A percentile compares a stretch with the other conserved stretches of the same genome.
Conservation (phyloP, 2,329 filamentous ascomycete species). For the Cercospora berteroae region DNA sequence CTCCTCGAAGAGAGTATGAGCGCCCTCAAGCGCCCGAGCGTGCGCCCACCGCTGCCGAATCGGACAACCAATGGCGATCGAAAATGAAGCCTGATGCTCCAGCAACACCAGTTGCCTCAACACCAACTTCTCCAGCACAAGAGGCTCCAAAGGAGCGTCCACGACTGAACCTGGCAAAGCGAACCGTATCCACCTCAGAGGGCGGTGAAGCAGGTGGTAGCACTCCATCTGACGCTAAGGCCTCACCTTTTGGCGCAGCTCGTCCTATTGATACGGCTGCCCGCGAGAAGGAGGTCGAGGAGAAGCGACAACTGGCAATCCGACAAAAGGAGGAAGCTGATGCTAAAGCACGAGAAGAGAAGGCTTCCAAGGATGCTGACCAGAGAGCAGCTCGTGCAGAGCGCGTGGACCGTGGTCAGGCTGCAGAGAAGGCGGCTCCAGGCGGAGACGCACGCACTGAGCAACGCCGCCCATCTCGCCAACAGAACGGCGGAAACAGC, state of each 20-base stretch:
- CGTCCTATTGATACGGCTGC: slow-evolving; percentile 90
- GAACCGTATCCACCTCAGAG: slow-evolving; percentile 78
- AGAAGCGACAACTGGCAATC: slow-evolving; percentile 72
- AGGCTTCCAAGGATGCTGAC: slow-evolving; percentile 57
- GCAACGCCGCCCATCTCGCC: slow-evolving; percentile 29
- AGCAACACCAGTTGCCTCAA: slow-evolving; percentile 69
- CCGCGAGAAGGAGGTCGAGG: slow-evolving; percentile 84
- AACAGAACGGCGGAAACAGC: slow-evolving; percentile 25
- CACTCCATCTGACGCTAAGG: slow-evolving; percentile 64
- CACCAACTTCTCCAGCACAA: slow-evolving; percentile 68
- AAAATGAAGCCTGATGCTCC: slow-evolving; percentile 83
- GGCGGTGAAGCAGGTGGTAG: slow-evolving; percentile 43
- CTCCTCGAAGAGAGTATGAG: slow-evolving; percentile 73
- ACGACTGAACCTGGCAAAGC: slow-evolving; percentile 82
- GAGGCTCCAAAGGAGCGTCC: slow-evolving; percentile 66
- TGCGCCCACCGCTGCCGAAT: slow-evolving; percentile 80
- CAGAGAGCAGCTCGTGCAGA: slow-evolving; percentile 52
- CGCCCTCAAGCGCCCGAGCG: slow-evolving; percentile 63
- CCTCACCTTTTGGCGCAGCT: slow-evolving; percentile 90
- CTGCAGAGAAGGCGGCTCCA: slow-evolving; percentile 40
- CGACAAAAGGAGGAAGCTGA: slow-evolving; percentile 84
- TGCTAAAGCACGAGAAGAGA: slow-evolving; percentile 76
- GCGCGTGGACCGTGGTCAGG: slow-evolving; percentile 35
- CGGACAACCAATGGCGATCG: slow-evolving; percentile 88
- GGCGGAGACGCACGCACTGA: slow-evolving; percentile 42